Evolutionary conservation across 176 grass and related monocot genomes (phyloP), one percentile per base, ranked within the genome.

Genomic region (Typha latifolia): DNA sequence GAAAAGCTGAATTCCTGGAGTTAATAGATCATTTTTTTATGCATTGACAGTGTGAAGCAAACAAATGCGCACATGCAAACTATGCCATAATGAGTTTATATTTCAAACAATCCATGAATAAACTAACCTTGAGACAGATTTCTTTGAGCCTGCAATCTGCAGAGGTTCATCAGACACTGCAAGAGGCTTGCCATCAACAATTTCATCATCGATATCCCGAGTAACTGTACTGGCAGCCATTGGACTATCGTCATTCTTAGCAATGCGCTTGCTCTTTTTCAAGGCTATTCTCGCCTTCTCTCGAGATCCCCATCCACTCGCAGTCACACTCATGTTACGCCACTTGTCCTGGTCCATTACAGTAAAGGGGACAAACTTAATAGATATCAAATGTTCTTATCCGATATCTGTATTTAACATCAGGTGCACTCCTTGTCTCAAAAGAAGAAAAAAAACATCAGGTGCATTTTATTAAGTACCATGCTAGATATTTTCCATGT

Each of bases 281-380:
- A 84, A 62, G 16, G 86, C 78, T 67, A 84, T 61, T 61, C 86
- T 86, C 4, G 78, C 75, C 81, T 86, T 93, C 69, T 90, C 85
- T 69, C 85, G 88, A 52, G 94, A 93, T 23, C 88, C 81, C 63
- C 80, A 93, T 57, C 94, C 89, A 75, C 81, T 73, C 7, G 82
- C 88, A 51, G 83, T 93, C 50, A 93, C 84, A 13, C 80, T 85
- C 79, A 97, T 78, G 73, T 97, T 97, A 49, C 94, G 82, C 94
- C 94, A 97, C 52, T 97, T 97, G 69, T 97, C 94, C 94, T 97
- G 70, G 43, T 73, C 31, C 61, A 48, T 49, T 67, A 47, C 37
- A 43, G 37, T 43, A 59, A 59, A 19, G 14, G 7, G 4, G 53
- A 59, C n/a, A 21, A 19, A 59, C 20, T 59, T 21, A 59, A 22